Conservation (phyloP, 1,284 basidiomycete species). For the Retiboletus flavoniger region DNA sequence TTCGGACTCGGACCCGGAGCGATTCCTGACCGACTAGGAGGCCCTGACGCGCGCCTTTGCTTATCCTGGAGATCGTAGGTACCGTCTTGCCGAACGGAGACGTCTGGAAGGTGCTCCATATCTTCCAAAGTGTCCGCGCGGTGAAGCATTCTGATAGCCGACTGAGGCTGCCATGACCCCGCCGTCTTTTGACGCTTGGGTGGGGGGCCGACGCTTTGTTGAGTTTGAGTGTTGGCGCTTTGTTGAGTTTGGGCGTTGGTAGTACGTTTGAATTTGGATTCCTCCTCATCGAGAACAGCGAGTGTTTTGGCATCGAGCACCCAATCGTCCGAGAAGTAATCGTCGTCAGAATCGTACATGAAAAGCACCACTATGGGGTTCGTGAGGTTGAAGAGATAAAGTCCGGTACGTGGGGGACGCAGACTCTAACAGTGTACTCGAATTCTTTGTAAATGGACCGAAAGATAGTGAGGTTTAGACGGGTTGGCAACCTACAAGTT, state of each 20-base stretch:
- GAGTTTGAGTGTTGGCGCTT: constrained; percentile 22
- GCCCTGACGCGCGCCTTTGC: constrained; percentile 15
- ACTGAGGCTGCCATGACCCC: constrained; percentile 32
- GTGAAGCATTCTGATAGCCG: constrained; percentile 4
- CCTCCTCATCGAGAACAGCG: constrained; percentile 59
- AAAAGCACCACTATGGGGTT: neutral
- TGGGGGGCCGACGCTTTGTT: constrained; percentile 35
- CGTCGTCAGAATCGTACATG: constrained; percentile 70
- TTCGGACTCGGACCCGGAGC: constrained; percentile 9
- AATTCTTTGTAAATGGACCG: neutral
- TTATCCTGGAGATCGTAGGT: constrained; percentile 37
- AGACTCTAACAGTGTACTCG: neutral
- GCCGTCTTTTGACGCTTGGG: constrained; percentile 57
- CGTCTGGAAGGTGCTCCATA: constrained; percentile 56
- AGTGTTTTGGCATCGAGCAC: constrained; percentile 62
- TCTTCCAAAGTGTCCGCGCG: constrained; percentile 36
- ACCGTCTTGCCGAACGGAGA: constrained; percentile 46
- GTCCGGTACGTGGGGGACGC: neutral
- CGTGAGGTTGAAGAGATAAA: neutral
- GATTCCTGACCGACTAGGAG: constrained; percentile 11
- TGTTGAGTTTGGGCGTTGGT: constrained; percentile 23
- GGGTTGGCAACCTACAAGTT: neutral
- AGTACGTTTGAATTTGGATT: constrained; percentile 46
- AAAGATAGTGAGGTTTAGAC: neutral
- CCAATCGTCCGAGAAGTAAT: constrained; percentile 62